Percentiles rank a stretch among this genome's conserved stretches.
phyloP scores from a whole-genome alignment of 2,329 filamentous ascomycete species.

The Nemania sp. region DNA sequence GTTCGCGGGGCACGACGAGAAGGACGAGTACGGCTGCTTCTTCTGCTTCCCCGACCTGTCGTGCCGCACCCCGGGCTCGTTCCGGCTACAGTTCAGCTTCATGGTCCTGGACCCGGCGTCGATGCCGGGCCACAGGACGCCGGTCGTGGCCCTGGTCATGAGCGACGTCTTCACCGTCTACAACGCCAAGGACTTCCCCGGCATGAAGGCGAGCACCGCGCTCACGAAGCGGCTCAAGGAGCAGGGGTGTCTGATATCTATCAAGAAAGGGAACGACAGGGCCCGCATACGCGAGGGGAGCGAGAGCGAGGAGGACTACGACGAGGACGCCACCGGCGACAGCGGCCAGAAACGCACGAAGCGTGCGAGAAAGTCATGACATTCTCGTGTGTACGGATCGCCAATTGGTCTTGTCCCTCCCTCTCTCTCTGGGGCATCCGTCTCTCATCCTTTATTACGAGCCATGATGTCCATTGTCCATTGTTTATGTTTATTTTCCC shows the following conservation, averaged over 20 bases:
- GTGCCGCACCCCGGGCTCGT: constrained; percentile 76
- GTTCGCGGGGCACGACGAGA: constrained; percentile 76
- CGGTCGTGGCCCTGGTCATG: constrained; percentile 57
- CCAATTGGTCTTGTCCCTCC: not conserved
- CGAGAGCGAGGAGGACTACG: constrained; percentile 51
- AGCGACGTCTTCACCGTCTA: constrained; percentile 79
- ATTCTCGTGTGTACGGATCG: not conserved
- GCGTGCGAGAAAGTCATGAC: constrained; percentile 36
- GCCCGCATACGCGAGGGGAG: constrained; percentile 49
- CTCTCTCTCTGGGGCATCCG: not conserved
- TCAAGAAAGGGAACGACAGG: constrained; percentile 83
- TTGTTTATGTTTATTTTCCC: not conserved
- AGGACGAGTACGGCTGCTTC: constrained; percentile 75
- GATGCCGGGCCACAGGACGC: constrained; percentile 56
- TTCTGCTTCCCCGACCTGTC: constrained; percentile 86
- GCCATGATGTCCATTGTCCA: not conserved
- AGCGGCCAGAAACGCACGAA: constrained; percentile 31
- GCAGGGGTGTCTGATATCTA: constrained; percentile 82
- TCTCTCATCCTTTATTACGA: not conserved
- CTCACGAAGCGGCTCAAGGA: constrained; percentile 75
- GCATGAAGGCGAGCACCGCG: constrained; percentile 77
- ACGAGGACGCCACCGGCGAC: constrained; percentile 43
- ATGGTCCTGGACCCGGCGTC: constrained; percentile 70
- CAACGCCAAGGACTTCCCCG: constrained; percentile 84
- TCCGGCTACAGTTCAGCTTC: constrained; percentile 73